These are phyloP conservation scores for Skeletonema costatum DNA, from an alignment of 108 stramenopile species.

Conservation along the genomic window DNA sequence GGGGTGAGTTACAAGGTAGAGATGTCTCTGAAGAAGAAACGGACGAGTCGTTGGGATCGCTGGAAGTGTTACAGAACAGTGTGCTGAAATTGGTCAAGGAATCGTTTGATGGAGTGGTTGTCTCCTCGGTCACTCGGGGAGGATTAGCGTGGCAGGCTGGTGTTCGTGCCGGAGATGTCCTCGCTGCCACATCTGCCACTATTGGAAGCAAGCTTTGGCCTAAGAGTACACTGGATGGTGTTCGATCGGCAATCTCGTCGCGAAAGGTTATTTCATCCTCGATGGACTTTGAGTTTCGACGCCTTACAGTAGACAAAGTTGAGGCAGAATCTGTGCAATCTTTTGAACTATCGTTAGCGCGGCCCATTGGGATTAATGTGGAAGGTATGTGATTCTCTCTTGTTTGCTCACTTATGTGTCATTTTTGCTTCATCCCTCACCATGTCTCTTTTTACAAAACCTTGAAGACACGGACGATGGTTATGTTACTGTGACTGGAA, in stretches of 20 bases:
- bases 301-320: constrained; percentile 10
- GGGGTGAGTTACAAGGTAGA: constrained; percentile 46
- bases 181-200: constrained; percentile 71
- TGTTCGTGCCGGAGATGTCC: constrained; percentile 70
- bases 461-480: constrained; percentile 77
- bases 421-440: background rate
- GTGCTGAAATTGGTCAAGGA: constrained; percentile 43
- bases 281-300: constrained; percentile 65
- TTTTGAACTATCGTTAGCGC: constrained; percentile 67
- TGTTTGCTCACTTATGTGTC: background rate
- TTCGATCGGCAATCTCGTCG: constrained; percentile 71
- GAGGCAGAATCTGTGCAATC: constrained; percentile 31
- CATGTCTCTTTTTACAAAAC: background rate
- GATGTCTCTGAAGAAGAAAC: constrained; percentile 14
- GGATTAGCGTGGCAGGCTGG: constrained; percentile 73
- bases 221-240: constrained; percentile 80
- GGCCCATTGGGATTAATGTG: constrained; percentile 79
- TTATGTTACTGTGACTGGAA: constrained; percentile 70
- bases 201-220: constrained; percentile 79
- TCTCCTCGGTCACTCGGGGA: constrained; percentile 58
- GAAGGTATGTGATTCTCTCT: constrained; percentile 53
- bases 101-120: constrained; percentile 62
- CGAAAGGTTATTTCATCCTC: constrained; percentile 54
- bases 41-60: constrained; percentile 24
- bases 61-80: constrained; percentile 46